phyloP scores from a whole-genome alignment of 805 yeast species.

The Saccharomycopsis javanensis region DNA sequence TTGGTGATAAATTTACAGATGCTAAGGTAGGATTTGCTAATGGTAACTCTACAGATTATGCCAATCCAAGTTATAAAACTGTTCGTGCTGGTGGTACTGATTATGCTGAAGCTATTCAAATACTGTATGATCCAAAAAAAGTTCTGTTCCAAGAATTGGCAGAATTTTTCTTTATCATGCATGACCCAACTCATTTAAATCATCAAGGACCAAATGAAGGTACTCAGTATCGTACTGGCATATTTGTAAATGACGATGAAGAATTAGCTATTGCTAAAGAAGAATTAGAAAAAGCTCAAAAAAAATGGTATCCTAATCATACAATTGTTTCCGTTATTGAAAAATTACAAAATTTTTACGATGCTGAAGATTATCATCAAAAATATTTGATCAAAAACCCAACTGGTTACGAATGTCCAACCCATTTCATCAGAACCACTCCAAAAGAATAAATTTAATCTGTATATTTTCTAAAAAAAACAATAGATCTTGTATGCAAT shows the following conservation, averaged over 20 bases:
- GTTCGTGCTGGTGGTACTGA: conserved; percentile 75
- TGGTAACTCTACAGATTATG: conserved; percentile 46
- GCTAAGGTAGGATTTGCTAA: conserved; percentile 87
- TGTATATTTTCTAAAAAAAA: not conserved
- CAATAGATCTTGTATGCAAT: too few species aligned
- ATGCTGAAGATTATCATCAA: conserved; percentile 96
- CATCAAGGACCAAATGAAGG: conserved; percentile 86
- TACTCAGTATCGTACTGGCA: conserved; percentile 81
- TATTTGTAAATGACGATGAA: conserved; percentile 50
- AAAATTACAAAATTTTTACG: conserved; percentile 63
- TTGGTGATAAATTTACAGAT: conserved; percentile 53
- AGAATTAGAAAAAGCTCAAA: conserved; percentile 48
- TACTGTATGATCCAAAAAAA: conserved; percentile 66
- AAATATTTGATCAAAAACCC: conserved; percentile 72
- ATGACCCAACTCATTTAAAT: conserved; percentile 83
- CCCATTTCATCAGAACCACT: conserved; percentile 59
- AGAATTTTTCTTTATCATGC: conserved; percentile 82
- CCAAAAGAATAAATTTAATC: conserved; percentile 11
- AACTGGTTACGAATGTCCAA: conserved; percentile 80
- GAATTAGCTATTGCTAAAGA: conserved; percentile 35
- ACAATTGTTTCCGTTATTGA: conserved; percentile 61
- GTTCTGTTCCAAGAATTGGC: conserved; percentile 52
- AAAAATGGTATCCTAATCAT: conserved; percentile 64
- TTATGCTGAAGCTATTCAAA: conserved; percentile 74
- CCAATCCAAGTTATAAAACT: conserved; percentile 39